phyloP scores from a whole-genome alignment of 805 yeast genomes.

The Yamadazyma olivae region DNA sequence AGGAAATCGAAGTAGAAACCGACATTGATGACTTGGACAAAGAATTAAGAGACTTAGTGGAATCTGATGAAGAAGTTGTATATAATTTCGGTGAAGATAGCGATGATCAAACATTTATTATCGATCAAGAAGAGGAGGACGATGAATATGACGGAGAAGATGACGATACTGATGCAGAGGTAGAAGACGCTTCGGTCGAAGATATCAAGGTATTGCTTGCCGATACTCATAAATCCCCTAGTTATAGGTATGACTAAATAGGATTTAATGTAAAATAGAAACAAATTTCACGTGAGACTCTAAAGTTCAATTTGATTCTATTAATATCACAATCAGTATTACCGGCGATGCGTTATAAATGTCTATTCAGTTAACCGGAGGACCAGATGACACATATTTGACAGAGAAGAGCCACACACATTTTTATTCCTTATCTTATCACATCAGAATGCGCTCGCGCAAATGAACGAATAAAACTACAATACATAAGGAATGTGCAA shows the following conservation, averaged over 20 bases:
- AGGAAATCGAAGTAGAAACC: constrained; percentile 19
- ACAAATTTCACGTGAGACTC: neutral
- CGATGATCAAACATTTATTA: constrained; percentile 15
- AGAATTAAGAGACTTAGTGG: constrained; percentile 8
- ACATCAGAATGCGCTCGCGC: no score
- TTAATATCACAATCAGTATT: no score
- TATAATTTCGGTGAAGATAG: constrained; percentile 15
- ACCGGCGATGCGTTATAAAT: no score
- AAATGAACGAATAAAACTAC: no score
- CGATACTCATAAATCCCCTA: constrained; percentile 2
- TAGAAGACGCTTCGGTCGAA: constrained; percentile 3
- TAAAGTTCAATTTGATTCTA: no score
- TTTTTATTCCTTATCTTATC: no score
- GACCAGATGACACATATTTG: no score
- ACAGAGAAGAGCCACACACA: no score
- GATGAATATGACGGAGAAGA: constrained; percentile 7
- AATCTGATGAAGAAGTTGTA: constrained; percentile 8
- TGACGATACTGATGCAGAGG: constrained; percentile 9
- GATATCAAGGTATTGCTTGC: constrained; percentile 8
- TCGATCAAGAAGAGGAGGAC: constrained; percentile 10
- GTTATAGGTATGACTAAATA: constrained; percentile 7
- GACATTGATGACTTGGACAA: constrained; percentile 18
- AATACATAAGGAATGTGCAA: no score
- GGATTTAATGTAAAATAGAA: neutral
- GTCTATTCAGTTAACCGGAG: no score